Evolutionary conservation across 1,284 basidiomycete species (phyloP).

Genomic region (Irpex lacteus): DNA sequence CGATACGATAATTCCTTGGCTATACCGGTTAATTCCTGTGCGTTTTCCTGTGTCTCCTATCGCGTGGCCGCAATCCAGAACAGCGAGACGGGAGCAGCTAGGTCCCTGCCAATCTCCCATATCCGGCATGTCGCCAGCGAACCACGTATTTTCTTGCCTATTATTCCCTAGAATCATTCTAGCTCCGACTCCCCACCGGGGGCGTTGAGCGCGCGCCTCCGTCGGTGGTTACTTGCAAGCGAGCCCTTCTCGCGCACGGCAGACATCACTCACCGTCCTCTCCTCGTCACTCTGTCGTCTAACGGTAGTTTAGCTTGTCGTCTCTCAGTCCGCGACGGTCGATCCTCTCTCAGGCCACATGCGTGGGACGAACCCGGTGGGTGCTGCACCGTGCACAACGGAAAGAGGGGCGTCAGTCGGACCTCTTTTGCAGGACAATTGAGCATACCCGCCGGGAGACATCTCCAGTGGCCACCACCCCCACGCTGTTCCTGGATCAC

Average conservation of each 20-base stretch:
- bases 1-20: not conserved
- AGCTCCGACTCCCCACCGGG: constrained; percentile 1
- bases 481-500: not conserved
- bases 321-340: not conserved
- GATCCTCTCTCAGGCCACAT: not conserved
- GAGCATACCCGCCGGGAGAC: no score
- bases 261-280: not conserved
- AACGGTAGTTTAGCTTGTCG: not conserved
- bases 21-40: constrained; percentile 2
- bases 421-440: no score
- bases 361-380: not conserved
- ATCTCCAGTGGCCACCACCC: not conserved
- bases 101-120: not conserved
- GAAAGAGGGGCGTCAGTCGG: not conserved
- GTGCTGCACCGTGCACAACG: not conserved
- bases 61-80: constrained; percentile 2
- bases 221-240: constrained; percentile 12
- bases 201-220: constrained; percentile 4
- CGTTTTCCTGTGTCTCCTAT: constrained; percentile 3
- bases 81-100: not conserved
- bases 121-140: not conserved
- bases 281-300: not conserved
- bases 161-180: not conserved
- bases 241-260: constrained; percentile 7
- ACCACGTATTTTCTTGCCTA: not conserved